A percentile compares a stretch with the other conserved stretches of the same genome.
phyloP scores from a whole-genome alignment of 2,329 filamentous ascomycete genomes.

The Monascus ruber region DNA sequence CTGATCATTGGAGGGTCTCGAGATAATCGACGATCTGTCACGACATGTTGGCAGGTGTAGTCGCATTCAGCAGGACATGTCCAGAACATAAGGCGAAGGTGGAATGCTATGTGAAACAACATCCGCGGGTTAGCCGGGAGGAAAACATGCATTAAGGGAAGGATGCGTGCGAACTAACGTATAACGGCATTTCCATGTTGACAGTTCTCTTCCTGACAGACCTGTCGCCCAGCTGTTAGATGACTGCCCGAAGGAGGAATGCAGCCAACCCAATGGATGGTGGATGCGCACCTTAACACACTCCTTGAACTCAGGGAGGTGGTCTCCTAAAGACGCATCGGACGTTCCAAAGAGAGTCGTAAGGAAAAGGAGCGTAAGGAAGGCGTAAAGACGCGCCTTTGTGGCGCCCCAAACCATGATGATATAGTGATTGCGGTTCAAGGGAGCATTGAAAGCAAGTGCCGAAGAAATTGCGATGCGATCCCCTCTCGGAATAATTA shows the following conservation, averaged over 20 bases:
- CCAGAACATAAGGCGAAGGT: slow-evolving; percentile 83
- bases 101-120: slow-evolving; percentile 48
- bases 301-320: slow-evolving; percentile 72
- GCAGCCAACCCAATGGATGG: neutral
- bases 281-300: slow-evolving; percentile 60
- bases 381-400: slow-evolving; percentile 10
- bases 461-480: slow-evolving; percentile 1
- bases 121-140: neutral
- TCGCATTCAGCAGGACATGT: slow-evolving; percentile 89
- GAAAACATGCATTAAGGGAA: slow-evolving; percentile 6
- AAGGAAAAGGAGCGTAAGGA: slow-evolving; percentile 22
- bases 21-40: slow-evolving; percentile 60
- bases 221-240: slow-evolving; percentile 38
- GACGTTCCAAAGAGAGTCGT: slow-evolving; percentile 26
- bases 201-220: slow-evolving; percentile 75
- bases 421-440: neutral
- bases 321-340: slow-evolving; percentile 69
- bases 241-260: neutral
- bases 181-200: slow-evolving; percentile 53
- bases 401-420: slow-evolving; percentile 16
- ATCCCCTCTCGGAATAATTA: neutral
- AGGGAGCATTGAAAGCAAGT: neutral
- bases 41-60: slow-evolving; percentile 91
- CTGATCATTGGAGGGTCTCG: slow-evolving; percentile 52
- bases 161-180: slow-evolving; percentile 44